phyloP scores from a whole-genome alignment of 2,329 filamentous ascomycete species.

The Escovopsis sp. region DNA sequence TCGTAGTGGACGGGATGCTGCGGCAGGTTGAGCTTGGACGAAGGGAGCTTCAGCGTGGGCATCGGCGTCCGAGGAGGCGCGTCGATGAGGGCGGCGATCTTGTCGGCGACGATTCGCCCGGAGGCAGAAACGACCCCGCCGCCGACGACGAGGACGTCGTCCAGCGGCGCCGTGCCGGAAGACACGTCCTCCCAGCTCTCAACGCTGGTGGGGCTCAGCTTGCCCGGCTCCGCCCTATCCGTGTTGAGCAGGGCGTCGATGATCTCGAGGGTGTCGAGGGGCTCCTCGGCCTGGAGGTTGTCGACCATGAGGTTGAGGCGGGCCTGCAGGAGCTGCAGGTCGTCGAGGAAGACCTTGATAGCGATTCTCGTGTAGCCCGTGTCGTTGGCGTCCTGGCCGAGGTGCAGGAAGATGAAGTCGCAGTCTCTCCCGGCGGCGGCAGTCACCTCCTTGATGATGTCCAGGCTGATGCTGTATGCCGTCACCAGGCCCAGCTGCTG shows the following conservation, averaged over 20 bases:
- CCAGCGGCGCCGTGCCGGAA: slow-evolving; percentile 41
- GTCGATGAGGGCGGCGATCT: slow-evolving; percentile 10
- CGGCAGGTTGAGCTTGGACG: slow-evolving; percentile 72
- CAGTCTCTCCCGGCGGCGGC: slow-evolving; percentile 80
- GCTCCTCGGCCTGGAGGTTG: slow-evolving; percentile 58
- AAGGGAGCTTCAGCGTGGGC: slow-evolving; percentile 22
- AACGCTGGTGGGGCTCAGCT: slow-evolving; percentile 51
- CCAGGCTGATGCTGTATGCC: slow-evolving; percentile 61
- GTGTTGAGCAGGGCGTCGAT: slow-evolving; percentile 60
- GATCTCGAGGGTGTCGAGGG: slow-evolving; percentile 51
- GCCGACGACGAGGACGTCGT: slow-evolving; percentile 30
- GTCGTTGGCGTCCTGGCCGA: slow-evolving; percentile 44
- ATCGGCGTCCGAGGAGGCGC: slow-evolving; percentile 22
- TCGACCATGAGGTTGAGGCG: slow-evolving; percentile 76
- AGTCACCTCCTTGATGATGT: slow-evolving; percentile 73
- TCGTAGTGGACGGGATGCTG: slow-evolving; percentile 68
- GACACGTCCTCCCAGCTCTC: slow-evolving; percentile 87
- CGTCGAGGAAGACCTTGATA: slow-evolving; percentile 86
- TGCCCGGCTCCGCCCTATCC: slow-evolving; percentile 46
- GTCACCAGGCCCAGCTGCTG: slow-evolving; percentile 85
- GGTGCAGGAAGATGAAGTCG: slow-evolving; percentile 81
- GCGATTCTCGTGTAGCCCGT: slow-evolving; percentile 59
- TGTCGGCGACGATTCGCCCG: slow-evolving; percentile 2
- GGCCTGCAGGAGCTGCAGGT: slow-evolving; percentile 64
- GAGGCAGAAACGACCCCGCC: slow-evolving; percentile 12